These are phyloP conservation scores for Tolypocladium album DNA, from an alignment of 2,329 filamentous ascomycete genomes.

Conservation along the genomic window DNA sequence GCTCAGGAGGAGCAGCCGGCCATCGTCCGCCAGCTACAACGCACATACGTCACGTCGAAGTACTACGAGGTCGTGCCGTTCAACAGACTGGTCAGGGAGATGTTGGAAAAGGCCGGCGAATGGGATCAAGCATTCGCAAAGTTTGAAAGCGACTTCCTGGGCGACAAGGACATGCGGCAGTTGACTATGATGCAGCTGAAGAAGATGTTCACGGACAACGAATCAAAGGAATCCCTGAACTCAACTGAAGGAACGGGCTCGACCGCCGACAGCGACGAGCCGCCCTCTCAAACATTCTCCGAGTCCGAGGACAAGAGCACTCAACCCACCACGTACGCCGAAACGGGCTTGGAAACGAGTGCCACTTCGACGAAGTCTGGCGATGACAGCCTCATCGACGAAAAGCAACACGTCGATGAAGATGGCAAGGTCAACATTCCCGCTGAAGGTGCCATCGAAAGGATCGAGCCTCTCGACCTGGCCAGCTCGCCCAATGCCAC, in stretches of 20 bases:
- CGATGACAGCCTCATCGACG: slow-evolving; percentile 9
- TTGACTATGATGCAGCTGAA: slow-evolving; percentile 86
- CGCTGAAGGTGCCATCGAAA: slow-evolving; percentile 27
- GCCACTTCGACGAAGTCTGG: slow-evolving; percentile 12
- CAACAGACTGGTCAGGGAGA: slow-evolving; percentile 77
- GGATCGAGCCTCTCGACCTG: slow-evolving; percentile 39
- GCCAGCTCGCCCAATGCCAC: slow-evolving; percentile 23
- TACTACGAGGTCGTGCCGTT: slow-evolving; percentile 96
- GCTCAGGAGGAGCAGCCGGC: slow-evolving; percentile 73
- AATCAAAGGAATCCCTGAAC: slow-evolving; percentile 64
- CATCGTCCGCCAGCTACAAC: slow-evolving; percentile 68
- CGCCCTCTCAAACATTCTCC: slow-evolving; percentile 30
- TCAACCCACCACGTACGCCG: slow-evolving; percentile 28
- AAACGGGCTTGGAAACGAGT: slow-evolving; percentile 21
- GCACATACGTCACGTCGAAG: slow-evolving; percentile 84
- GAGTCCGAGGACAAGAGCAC: slow-evolving; percentile 37
- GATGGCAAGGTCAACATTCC: slow-evolving; percentile 18
- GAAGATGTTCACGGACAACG: slow-evolving; percentile 89
- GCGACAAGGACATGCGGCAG: slow-evolving; percentile 90
- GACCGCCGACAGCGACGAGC: slow-evolving; percentile 38
- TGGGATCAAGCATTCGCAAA: slow-evolving; percentile 88
- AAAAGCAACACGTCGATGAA: slow-evolving; percentile 12
- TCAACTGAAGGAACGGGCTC: slow-evolving; percentile 58
- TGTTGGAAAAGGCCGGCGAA: slow-evolving; percentile 84
- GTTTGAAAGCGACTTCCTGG: slow-evolving; percentile 89